A percentile compares a stretch with the other conserved stretches of the same genome.
Evolutionary conservation across 169 alveolate genomes (phyloP).

Genomic region (Babesia gibsoni): DNA sequence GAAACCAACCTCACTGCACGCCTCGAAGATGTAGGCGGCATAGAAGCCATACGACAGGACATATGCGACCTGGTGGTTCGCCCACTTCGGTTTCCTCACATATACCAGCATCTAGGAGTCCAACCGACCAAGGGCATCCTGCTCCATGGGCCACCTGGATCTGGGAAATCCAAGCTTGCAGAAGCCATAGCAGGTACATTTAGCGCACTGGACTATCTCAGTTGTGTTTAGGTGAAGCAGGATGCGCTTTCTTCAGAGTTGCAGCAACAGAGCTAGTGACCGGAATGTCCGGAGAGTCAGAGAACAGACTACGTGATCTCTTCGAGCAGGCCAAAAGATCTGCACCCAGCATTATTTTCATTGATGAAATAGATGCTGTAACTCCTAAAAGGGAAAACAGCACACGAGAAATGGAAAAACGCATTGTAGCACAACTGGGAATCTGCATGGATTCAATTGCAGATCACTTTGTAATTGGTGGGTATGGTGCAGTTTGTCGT

Average conservation of each 20-base stretch:
- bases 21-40: slow-evolving; percentile 67
- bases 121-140: slow-evolving; percentile 91
- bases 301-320: slow-evolving; percentile 83
- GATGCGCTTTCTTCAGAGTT: slow-evolving; percentile 73
- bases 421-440: slow-evolving; percentile 91
- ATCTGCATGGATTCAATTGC: slow-evolving; percentile 86
- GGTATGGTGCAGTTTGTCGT: neutral
- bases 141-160: slow-evolving; percentile 96
- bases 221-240: slow-evolving; percentile 63
- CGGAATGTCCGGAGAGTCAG: slow-evolving; percentile 94
- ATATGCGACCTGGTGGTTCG: slow-evolving; percentile 70
- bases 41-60: slow-evolving; percentile 69
- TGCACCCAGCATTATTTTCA: slow-evolving; percentile 84
- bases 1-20: slow-evolving; percentile 29
- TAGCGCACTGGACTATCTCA: neutral
- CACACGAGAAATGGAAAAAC: slow-evolving; percentile 89
- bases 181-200: slow-evolving; percentile 90
- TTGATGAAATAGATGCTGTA: slow-evolving; percentile 83
- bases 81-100: slow-evolving; percentile 78
- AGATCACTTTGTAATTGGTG: slow-evolving; percentile 70
- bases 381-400: slow-evolving; percentile 88
- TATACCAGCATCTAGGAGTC: slow-evolving; percentile 82
- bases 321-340: slow-evolving; percentile 84
- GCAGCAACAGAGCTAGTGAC: slow-evolving; percentile 78
- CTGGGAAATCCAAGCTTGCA: slow-evolving; percentile 95